Conservation (phyloP, 345 rosid species). For the Rhizophora mangle region DNA sequence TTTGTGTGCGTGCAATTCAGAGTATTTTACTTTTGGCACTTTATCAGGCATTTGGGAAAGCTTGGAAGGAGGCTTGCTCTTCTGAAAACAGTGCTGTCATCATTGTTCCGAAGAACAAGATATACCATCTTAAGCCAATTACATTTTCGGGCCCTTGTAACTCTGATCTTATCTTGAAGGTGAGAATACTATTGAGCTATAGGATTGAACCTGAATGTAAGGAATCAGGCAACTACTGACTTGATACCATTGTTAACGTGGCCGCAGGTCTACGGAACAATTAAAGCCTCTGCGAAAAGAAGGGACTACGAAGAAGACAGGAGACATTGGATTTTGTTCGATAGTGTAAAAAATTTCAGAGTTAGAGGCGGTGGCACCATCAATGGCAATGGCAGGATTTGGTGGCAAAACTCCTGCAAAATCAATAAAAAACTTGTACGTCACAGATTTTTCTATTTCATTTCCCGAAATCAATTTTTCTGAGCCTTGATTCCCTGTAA, state of each 20-base stretch:
- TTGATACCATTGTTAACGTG: too few species aligned
- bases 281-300: constrained; percentile 50
- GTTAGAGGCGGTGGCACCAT: constrained; percentile 87
- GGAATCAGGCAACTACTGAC: too few species aligned
- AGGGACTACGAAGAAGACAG: constrained; percentile 49
- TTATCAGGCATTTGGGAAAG: constrained; percentile 42
- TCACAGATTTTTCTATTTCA: not conserved
- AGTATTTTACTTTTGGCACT: constrained; percentile 1
- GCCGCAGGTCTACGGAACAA: constrained; percentile 59
- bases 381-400: constrained; percentile 69
- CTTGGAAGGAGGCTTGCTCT: constrained; percentile 52
- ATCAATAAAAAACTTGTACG: constrained; percentile 59
- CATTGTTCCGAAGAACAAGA: constrained; percentile 48
- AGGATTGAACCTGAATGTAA: too few species aligned
- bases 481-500: too few species aligned
- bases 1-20: constrained; percentile 7
- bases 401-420: constrained; percentile 95
- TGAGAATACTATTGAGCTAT: constrained; percentile 11
- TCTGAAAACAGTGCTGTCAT: constrained; percentile 31
- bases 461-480: not conserved
- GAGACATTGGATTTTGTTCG: constrained; percentile 57
- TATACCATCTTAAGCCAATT: constrained; percentile 55
- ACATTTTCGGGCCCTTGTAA: constrained; percentile 81
- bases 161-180: constrained; percentile 57
- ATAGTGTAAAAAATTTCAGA: constrained; percentile 45